A percentile compares a stretch with the other conserved stretches of the same genome.
phyloP scores from a whole-genome alignment of 2,329 filamentous ascomycete genomes.

The Gliomastix tumulicola region DNA sequence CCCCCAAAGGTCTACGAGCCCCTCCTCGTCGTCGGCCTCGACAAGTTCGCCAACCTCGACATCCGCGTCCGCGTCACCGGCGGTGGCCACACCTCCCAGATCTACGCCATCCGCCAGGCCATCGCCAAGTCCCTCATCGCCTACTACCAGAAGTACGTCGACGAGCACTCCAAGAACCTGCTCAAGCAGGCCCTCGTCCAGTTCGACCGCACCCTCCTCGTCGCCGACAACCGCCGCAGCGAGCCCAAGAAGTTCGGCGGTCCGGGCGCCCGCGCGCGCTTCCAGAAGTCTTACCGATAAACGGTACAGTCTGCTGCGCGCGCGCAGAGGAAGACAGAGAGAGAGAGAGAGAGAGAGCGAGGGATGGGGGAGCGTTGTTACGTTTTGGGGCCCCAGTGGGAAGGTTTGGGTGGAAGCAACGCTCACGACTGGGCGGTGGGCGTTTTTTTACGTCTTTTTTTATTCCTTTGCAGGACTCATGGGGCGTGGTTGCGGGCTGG shows the following conservation, averaged over 20 bases:
- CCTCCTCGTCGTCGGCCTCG: conserved; percentile 89
- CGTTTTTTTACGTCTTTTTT: too few relatives aligned
- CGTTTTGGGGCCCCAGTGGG: too few relatives aligned
- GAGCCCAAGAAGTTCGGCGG: conserved; percentile 98
- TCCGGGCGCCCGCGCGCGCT: conserved; percentile 90
- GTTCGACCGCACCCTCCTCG: conserved; percentile 95
- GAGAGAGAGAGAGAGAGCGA: conserved; percentile 14
- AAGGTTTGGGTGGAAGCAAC: too few relatives aligned
- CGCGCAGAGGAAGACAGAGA: conserved; percentile 7
- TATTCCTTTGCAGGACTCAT: too few relatives aligned
- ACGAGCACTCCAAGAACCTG: conserved; percentile 99
- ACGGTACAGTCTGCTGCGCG: conserved; percentile 8
- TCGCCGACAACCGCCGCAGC: conserved; percentile 97
- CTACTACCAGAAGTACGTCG: conserved; percentile 99
- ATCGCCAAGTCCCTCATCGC: conserved; percentile 74
- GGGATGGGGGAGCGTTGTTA: background rate
- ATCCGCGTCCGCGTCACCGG: conserved; percentile 94
- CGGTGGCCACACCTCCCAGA: conserved; percentile 95
- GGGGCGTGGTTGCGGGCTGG: too few relatives aligned
- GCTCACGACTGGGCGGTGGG: too few relatives aligned
- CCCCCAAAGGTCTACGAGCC: conserved; percentile 83
- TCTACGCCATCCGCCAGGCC: conserved; percentile 98
- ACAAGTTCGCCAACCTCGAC: conserved; percentile 96
- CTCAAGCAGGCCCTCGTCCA: conserved; percentile 94
- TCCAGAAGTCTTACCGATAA: conserved; percentile 99